Base-by-base conservation (phyloP, 352 stramenopile genomes). In the Phytophthora palmivora region DNA sequence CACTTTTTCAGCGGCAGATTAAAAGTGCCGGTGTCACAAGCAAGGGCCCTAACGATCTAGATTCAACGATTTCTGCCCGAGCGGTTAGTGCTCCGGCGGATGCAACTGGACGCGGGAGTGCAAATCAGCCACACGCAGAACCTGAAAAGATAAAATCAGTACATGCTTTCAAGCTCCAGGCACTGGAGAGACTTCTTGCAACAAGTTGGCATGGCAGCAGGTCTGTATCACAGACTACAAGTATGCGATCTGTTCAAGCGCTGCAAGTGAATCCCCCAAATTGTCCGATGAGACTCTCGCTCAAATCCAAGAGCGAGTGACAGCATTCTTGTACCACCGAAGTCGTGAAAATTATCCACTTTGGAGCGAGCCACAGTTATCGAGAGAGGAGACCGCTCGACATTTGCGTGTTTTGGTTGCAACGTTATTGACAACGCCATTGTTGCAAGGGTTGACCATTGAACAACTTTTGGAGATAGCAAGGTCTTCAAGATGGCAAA, bases 141-240 rank as follows among this genome's bases (percentile, higher is more conserved):
- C 26, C 24, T 12, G 63, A 79, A 12, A 64, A 73, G 12, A 46
- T 74, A 22, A 74, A 72, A 19, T 79, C 71, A 0, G 70, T 76
- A 2, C 74, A 91, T 52, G 56, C 71, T 1, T 90, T 88, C 56
- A 88, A 88, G 53, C 69, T 90, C 43, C 74, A 80, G 26, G 79
- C 77, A 10, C 56, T 91, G 2, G 82, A 91, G 41, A 63, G 77
- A 15, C 52, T 91, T 52, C 55, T 75, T 21, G 51, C 52, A 0
- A 57, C 57, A 15, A 61, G 66, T 38, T 76, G 44, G 70, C 58
- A 68, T 39, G 43, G 60, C 19, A 55, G 21, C 33, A 57, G 30
- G 46, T 43, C 49, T 41, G 12, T 38, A 32, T 9, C 7, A 7
- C 30, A 34, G 30, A 34, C 6, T 34, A 12, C 30, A 34, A 70